Evolutionary conservation across 2,329 filamentous ascomycete species (phyloP), one percentile per base, ranked within the genome.

Genomic region (Fusarium nurragi): DNA sequence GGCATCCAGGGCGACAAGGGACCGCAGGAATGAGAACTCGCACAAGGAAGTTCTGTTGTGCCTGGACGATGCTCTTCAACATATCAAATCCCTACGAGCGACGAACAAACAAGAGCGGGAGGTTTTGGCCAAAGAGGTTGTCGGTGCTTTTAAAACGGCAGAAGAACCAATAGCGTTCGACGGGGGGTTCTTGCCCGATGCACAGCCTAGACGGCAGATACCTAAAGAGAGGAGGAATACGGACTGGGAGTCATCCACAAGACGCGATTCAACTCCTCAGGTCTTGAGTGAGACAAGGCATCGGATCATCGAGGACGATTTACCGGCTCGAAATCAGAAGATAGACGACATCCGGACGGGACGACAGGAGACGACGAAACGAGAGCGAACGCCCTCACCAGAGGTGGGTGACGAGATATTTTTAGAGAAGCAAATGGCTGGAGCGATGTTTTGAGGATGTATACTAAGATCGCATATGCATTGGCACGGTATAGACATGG

Each of bases 1-100:
- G 26, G 73, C 73, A 19, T 66, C 65, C 51, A 73, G 75, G 18
- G 67, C 64, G 6, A 53, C 66, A 6, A 67, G 28, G 13, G 49
- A 54, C 10, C 36, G 19, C 3, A 46, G n/a, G 10, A 50, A 51
- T 2, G 52, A 56, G 16, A 43, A 64, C 13, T 54, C 45, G n/a
- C 74, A 77, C 21, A 65, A 63, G 22, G 43, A 70, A 19, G 71
- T 68, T 6, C 55, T 78, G 8, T 40, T 62, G 10, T 47, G 36
- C 11, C 53, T 72, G 1, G 60, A 71, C 4, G 49, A 56, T 26
- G 68, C 67, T 4, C 53, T 72, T 23, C 52, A 68, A 32, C 71
- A 73, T 14, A 50, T 72, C 51, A 73, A 73, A 44, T 54, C 41
- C 4, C 36, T 69, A 21, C 59, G 70, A 16, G 60, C 68, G 10